Percentiles rank a stretch among this genome's conserved stretches.
Evolutionary conservation across 2,329 filamentous ascomycete species (phyloP).

Genomic region (Pyricularia sp.): DNA sequence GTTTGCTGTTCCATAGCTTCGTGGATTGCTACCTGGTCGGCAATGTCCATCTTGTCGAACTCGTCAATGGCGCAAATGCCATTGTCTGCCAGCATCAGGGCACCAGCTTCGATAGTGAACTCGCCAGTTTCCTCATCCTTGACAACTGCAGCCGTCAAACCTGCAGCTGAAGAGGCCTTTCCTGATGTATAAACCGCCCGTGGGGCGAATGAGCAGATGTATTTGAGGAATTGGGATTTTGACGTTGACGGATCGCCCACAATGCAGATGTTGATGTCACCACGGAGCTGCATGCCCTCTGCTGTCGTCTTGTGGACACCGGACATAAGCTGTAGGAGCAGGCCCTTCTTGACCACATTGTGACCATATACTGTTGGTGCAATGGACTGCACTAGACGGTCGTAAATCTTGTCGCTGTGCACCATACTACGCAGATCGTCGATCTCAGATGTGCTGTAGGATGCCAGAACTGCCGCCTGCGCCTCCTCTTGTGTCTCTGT

Average conservation of each 20-base stretch:
- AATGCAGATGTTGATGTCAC: slow-evolving; percentile 97
- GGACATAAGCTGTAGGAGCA: slow-evolving; percentile 90
- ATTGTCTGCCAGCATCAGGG: slow-evolving; percentile 93
- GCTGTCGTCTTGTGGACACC: slow-evolving; percentile 86
- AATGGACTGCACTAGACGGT: slow-evolving; percentile 82
- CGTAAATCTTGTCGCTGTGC: slow-evolving; percentile 91
- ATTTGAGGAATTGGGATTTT: slow-evolving; percentile 97
- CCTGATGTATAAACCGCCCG: slow-evolving; percentile 95
- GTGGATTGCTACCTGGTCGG: slow-evolving; percentile 95
- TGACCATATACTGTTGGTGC: slow-evolving; percentile 97
- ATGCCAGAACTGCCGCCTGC: slow-evolving; percentile 78
- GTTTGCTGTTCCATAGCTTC: slow-evolving; percentile 99
- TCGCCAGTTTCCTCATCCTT: slow-evolving; percentile 98
- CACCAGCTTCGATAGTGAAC: slow-evolving; percentile 96
- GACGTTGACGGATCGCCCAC: slow-evolving; percentile 95
- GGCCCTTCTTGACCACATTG: slow-evolving; percentile 93
- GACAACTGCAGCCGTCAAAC: slow-evolving; percentile 92
- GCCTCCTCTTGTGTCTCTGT: slow-evolving; percentile 65
- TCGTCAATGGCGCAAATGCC: slow-evolving; percentile 98
- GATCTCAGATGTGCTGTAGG: slow-evolving; percentile 78
- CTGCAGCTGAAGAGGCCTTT: slow-evolving; percentile 93
- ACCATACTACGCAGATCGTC: slow-evolving; percentile 89
- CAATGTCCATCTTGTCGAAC: slow-evolving; percentile 99
- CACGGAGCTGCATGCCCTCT: slow-evolving; percentile 91
- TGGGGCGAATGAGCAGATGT: slow-evolving; percentile 93